These are phyloP conservation scores for Hygrophoropsis aurantiaca DNA, from an alignment of 768 basidiomycete species.

Conservation along the genomic window DNA sequence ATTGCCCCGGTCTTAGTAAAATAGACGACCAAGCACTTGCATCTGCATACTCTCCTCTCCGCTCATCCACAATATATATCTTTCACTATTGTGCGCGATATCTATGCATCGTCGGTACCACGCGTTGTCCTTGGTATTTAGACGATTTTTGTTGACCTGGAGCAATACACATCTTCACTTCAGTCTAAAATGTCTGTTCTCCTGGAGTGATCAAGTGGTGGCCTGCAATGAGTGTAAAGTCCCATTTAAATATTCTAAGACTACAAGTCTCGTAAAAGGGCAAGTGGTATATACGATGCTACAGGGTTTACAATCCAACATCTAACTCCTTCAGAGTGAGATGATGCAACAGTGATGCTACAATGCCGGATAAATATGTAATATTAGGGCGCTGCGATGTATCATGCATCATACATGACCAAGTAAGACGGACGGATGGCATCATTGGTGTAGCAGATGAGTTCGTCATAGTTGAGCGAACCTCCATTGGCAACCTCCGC, in stretches of 20 bases:
- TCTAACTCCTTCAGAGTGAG: not conserved
- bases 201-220: too few species aligned
- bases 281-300: not conserved
- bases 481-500: constrained; percentile 59
- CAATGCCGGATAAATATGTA: not conserved
- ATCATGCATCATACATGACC: constrained; percentile 59
- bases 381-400: too few species aligned
- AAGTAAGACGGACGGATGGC: constrained; percentile 73
- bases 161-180: too few species aligned
- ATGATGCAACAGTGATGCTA: not conserved
- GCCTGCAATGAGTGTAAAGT: too few species aligned
- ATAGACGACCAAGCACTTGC: constrained; percentile 30
- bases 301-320: not conserved
- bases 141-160: not conserved
- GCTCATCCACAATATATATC: constrained; percentile 23
- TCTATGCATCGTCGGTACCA: too few species aligned
- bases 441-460: constrained; percentile 69
- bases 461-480: constrained; percentile 68
- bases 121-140: too few species aligned
- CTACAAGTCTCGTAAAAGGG: too few species aligned
- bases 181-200: too few species aligned
- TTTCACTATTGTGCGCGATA: not conserved
- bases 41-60: constrained; percentile 25
- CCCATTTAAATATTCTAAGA: too few species aligned
- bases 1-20: constrained; percentile 28